Evolutionary conservation across 2,329 filamentous ascomycete genomes (phyloP), one percentile per base, ranked within the genome.

Genomic region (Sphaerulina musiva): DNA sequence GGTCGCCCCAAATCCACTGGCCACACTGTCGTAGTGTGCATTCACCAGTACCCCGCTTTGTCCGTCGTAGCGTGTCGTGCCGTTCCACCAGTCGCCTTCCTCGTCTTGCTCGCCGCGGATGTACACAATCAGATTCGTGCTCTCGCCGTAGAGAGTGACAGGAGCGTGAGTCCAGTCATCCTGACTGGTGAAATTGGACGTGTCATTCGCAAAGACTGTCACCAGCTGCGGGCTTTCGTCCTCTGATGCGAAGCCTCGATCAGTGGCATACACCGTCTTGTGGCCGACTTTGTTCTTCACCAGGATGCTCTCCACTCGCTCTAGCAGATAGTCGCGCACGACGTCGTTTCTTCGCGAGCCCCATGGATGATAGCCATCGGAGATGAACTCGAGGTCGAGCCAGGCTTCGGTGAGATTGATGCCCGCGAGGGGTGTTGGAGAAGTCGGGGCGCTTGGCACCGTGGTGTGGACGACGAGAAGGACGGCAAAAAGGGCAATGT

Each of bases 21-120:
- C 88, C 5, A 97, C 93, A 54, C 87, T 91, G 72, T 95, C 93
- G 67, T 93, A 95, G 68, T 97, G 93, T 14, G 92, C 91, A 69
- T 96, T 97, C 62, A 97, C 87, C 43, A 98, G 78, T 14, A 95
- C 89, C 32, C 90, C 89, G 14, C 87, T 86, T 57, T 54, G 52
- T 7, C 80, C 78, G 57, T 78, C 41, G 59, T 69, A 56, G 57
- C 64, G 41, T 47, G 55, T 36, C 38, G 57, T 55, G 26, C 46
- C 74, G 74, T 53, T 73, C 87, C 86, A 95, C 86, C 88, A 95
- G 42, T 82, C 77, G 7, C 84, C 83, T 31, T 80, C 74, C 26
- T 85, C 81, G 43, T 87, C 84, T 49, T 90, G 81, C 38, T 78
- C 82, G 32, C 93, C 93, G 44, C 88, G 85, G 55, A 98, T 87